Evolutionary conservation across 2,329 filamentous ascomycete genomes (phyloP).

Genomic region (Aspergillus pseudonomiae): DNA sequence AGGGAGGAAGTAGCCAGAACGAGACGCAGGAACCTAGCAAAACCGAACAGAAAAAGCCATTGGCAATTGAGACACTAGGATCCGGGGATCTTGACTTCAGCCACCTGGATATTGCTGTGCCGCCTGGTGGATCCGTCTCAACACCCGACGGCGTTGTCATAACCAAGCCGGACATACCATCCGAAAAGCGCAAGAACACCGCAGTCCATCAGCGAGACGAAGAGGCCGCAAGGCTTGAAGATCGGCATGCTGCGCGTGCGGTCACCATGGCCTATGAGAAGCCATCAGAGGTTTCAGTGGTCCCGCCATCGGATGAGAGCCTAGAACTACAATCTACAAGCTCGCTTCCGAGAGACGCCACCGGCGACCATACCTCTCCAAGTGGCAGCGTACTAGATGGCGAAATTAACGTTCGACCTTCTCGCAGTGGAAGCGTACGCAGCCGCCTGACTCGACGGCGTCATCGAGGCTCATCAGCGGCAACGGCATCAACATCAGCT

Average conservation of each 20-base stretch:
- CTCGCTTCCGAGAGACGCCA: conserved; percentile 35
- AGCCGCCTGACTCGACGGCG: conserved; percentile 67
- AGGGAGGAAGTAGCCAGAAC: conserved; percentile 30
- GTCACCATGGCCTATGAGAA: conserved; percentile 63
- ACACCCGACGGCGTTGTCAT: conserved; percentile 43
- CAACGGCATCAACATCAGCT: conserved; percentile 69
- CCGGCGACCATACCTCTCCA: conserved; percentile 67
- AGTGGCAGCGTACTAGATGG: conserved; percentile 67
- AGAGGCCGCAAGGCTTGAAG: conserved; percentile 59
- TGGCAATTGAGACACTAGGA: conserved; percentile 85
- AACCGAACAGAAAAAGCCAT: conserved; percentile 61
- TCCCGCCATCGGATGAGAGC: conserved; percentile 43
- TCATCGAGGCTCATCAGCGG: conserved; percentile 80
- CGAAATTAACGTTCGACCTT: conserved; percentile 57
- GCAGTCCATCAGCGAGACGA: conserved; percentile 51
- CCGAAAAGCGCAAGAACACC: conserved; percentile 40
- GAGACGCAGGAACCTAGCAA: conserved; percentile 28
- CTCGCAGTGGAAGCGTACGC: conserved; percentile 68
- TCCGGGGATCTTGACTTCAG: conserved; percentile 86
- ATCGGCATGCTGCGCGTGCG: conserved; percentile 61
- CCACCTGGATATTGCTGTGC: conserved; percentile 72
- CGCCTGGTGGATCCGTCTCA: conserved; percentile 37
- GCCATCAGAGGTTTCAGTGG: conserved; percentile 42
- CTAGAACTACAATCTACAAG: conserved; percentile 34
- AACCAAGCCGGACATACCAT: conserved; percentile 36